Evolutionary conservation across 1,139 yeast genomes (phyloP).

Genomic region (Tardiomyces depauwii): DNA sequence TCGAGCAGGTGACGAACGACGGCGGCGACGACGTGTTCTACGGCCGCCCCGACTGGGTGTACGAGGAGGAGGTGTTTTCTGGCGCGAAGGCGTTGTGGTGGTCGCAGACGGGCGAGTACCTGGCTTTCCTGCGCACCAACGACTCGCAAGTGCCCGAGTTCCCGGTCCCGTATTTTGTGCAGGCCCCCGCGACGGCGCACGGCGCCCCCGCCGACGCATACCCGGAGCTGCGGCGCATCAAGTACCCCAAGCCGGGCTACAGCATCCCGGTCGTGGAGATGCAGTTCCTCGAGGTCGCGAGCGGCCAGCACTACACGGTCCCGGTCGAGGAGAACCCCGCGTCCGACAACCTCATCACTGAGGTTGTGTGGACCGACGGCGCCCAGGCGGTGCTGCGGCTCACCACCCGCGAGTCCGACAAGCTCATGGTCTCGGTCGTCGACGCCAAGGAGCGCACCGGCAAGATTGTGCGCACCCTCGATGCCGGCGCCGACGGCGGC

Average conservation of each 20-base stretch:
- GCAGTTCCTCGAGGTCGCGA: constrained; percentile 32
- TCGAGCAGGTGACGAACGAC: constrained; percentile 46
- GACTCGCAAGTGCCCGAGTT: constrained; percentile 61
- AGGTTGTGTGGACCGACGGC: constrained; percentile 57
- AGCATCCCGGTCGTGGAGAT: constrained; percentile 53
- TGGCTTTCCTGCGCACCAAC: constrained; percentile 57
- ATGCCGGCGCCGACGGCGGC: constrained; percentile 43
- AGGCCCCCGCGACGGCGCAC: constrained; percentile 13
- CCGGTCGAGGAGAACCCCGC: constrained; percentile 18
- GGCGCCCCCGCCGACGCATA: constrained; percentile 35
- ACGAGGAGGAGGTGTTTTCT: constrained; percentile 80
- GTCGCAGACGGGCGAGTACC: constrained; percentile 58
- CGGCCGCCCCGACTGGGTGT: constrained; percentile 94
- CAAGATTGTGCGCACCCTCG: constrained; percentile 32
- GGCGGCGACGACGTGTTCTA: constrained; percentile 62
- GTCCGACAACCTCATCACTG: constrained; percentile 43
- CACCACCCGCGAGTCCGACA: constrained; percentile 61
- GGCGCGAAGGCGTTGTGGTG: constrained; percentile 73
- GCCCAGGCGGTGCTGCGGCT: constrained; percentile 47
- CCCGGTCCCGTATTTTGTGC: constrained; percentile 52
- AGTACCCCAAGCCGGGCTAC: constrained; percentile 87
- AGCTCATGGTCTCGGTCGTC: constrained; percentile 44
- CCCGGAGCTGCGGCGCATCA: constrained; percentile 44
- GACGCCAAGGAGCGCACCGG: constrained; percentile 31
- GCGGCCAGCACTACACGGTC: constrained; percentile 19